These are phyloP conservation scores for Solanum arcanum DNA, from an alignment of 257 asterid species.

Conservation along the genomic window DNA sequence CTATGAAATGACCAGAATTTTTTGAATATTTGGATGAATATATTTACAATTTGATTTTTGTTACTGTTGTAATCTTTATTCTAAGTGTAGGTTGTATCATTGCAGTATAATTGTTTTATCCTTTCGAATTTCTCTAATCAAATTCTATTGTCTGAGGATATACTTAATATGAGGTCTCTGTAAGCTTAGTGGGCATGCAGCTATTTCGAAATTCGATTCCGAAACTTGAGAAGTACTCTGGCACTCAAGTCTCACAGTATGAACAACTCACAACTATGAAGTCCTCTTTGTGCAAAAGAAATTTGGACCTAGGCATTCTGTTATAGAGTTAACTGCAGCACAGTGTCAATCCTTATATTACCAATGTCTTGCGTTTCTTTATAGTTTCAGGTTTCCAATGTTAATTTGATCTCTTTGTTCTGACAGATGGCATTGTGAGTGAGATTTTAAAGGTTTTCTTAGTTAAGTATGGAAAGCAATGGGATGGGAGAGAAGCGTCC, in stretches of 20 bases:
- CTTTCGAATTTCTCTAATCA: background rate
- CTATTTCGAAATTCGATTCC: background rate
- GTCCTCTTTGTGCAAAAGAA: background rate
- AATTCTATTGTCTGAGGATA: background rate
- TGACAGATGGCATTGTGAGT: constrained; percentile 64
- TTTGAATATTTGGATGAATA: background rate
- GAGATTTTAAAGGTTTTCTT: constrained; percentile 50
- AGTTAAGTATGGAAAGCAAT: constrained; percentile 70
- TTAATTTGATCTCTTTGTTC: background rate
- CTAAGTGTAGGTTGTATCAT: background rate
- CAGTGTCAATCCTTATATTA: background rate
- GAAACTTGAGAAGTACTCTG: background rate
- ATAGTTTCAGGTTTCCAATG: background rate
- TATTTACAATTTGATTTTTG: background rate
- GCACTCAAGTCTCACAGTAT: background rate
- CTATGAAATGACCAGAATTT: background rate
- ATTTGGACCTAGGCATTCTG: background rate
- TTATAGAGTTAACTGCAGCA: background rate
- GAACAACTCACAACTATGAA: background rate
- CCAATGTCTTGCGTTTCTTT: background rate
- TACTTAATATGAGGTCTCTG: background rate
- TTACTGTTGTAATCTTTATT: background rate
- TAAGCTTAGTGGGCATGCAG: background rate
- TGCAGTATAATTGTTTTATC: background rate
- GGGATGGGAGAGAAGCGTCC: constrained; percentile 55